Base-by-base conservation (phyloP, 2,329 filamentous ascomycete species). In the Botryosphaeria dothidea region DNA sequence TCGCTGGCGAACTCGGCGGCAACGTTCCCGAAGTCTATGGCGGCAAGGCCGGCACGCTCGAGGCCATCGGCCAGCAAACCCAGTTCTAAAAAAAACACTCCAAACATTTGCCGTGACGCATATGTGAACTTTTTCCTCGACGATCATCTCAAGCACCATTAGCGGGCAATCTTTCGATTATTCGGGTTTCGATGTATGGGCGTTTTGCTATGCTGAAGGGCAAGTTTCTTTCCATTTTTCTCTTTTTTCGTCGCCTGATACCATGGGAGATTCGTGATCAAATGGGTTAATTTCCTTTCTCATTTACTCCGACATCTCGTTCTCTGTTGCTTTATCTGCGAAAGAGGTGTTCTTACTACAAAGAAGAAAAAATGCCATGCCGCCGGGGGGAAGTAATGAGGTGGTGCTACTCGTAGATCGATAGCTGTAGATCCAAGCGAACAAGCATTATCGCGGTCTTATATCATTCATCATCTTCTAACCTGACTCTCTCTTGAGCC, bases 11-110 rank as follows among this genome's bases (percentile, higher is more conserved):
- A 74, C 81, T 95, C 65, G 88, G 86, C 13, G 81, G 85, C 54
- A 83, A 85, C 51, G 80, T 97, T 56, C 92, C 93, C 1, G 84
- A 85, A 69, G 87, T 85, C 67, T 97, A 97, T 74, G 94, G 93
- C 65, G 94, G 93, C 27, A 88, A 88, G 70, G 90, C 86, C 7
- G 74, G 75, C 3, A 76, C 79, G n/a, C 73, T 88, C 66, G 77
- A 79, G 60, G 81, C 79, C 27, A 70, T 75, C 19, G 80, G 56
- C 57, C 77, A 75, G 27, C 61, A 64, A 49, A 64, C 61, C 17
- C 31, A 46, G 13, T 60, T 46, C 56, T 46, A 60, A 29, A 34
- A 13, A 23, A 17, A 6, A 3, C 15, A 41, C 31, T 4, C n/a
- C n/a, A n/a, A n/a, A n/a, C 6, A 11, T 13, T 21, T 52, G 49